These are phyloP conservation scores for Pseudogymnoascus sp. DNA, from an alignment of 2,329 filamentous ascomycete genomes.

Conservation along the genomic window DNA sequence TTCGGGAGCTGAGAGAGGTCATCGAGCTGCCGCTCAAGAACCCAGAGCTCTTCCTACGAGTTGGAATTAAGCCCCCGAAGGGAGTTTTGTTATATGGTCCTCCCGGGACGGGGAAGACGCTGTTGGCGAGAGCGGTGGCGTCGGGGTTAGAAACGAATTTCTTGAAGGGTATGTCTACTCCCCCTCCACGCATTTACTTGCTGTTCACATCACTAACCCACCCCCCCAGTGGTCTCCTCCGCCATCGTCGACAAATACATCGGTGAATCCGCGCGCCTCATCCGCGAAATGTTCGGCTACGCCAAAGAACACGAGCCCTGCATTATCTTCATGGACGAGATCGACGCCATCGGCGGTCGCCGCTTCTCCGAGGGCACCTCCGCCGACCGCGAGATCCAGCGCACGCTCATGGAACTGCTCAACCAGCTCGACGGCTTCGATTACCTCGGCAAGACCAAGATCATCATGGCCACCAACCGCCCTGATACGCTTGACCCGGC, in stretches of 20 bases:
- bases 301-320: slow-evolving; percentile 99
- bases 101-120: slow-evolving; percentile 92
- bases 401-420: slow-evolving; percentile 95
- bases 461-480: slow-evolving; percentile 99
- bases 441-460: slow-evolving; percentile 98
- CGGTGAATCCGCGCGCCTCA: slow-evolving; percentile 91
- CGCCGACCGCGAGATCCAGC: slow-evolving; percentile 95
- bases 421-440: slow-evolving; percentile 99
- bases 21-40: slow-evolving; percentile 98
- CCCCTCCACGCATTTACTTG: not conserved
- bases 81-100: slow-evolving; percentile 93
- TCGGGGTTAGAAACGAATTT: slow-evolving; percentile 98
- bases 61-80: slow-evolving; percentile 98
- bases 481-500: slow-evolving; percentile 94
- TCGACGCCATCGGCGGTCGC: slow-evolving; percentile 94
- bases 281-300: slow-evolving; percentile 99
- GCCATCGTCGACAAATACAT: slow-evolving; percentile 99
- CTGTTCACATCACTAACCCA: slow-evolving; percentile 16
- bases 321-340: slow-evolving; percentile 99
- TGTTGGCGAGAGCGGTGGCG: slow-evolving; percentile 88
- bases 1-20: slow-evolving; percentile 91
- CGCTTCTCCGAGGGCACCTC: slow-evolving; percentile 96
- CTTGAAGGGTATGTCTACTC: slow-evolving; percentile 64
- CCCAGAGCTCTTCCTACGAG: slow-evolving; percentile 90
- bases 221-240: slow-evolving; percentile 75